A percentile compares a stretch with the other conserved stretches of the same genome.
phyloP scores from a whole-genome alignment of 192 early-diverging fungal species.

The Coemansia asiatica region DNA sequence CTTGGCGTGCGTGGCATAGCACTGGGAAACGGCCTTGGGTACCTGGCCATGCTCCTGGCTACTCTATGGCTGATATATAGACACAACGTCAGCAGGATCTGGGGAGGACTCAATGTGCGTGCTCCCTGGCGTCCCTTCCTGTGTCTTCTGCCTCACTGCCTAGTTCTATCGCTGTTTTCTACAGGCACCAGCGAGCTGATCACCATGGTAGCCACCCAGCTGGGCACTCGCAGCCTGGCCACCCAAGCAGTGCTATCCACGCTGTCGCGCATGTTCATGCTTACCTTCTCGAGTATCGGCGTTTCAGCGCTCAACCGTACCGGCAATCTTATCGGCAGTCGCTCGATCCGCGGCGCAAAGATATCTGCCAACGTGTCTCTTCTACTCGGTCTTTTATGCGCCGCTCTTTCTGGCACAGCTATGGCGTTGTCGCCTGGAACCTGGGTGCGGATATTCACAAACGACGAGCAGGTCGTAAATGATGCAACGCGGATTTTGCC shows the following conservation, averaged over 20 bases:
- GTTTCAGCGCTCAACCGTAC: conserved; percentile 80
- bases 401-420: conserved; percentile 48
- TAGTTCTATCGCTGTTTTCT: conserved; percentile 36
- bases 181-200: conserved; percentile 65
- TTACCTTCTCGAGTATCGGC: conserved; percentile 67
- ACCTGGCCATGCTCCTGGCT: conserved; percentile 59
- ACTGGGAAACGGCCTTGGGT: conserved; percentile 61
- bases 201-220: conserved; percentile 73
- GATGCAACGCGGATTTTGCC: conserved; percentile 17
- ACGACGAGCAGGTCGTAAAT: conserved; percentile 17
- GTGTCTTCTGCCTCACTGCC: conserved; percentile 27
- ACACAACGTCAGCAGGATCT: conserved; percentile 28
- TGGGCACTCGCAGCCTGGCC: conserved; percentile 72
- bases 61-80: conserved; percentile 54
- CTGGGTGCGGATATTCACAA: conserved; percentile 59
- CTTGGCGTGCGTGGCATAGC: conserved; percentile 73
- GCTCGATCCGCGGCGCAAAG: conserved; percentile 26
- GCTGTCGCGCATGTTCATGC: conserved; percentile 67
- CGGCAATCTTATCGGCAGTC: conserved; percentile 70
- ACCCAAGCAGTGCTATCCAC: conserved; percentile 79
- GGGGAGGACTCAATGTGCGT: conserved; percentile 17
- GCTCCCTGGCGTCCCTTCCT: conserved; percentile 44
- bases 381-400: conserved; percentile 10
- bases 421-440: conserved; percentile 12
- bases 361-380: conserved; percentile 34